Evolutionary conservation across 2,329 filamentous ascomycete species (phyloP), one percentile per base, ranked within the genome.

Genomic region (Colletotrichum tabaci): DNA sequence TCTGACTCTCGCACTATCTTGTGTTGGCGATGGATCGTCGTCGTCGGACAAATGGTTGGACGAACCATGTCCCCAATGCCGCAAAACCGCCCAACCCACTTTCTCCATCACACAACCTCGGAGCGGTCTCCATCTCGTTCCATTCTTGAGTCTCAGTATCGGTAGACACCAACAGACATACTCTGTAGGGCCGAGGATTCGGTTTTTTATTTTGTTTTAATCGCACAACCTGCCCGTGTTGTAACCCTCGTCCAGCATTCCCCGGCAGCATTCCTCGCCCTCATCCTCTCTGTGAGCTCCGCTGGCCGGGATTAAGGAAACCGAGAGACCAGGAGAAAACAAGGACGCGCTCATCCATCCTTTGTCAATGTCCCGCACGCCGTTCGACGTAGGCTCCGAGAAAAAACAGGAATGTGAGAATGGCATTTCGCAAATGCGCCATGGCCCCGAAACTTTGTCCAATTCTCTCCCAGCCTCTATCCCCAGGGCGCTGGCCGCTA

Each of bases 381-480:
- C 65, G 68, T 57, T n/a, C 64, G 58, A 30, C 21, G 57, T 15
- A 38, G 40, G 18, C 50, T 44, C 38, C 21, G n/a, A 23, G 30
- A 35, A 9, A 52, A 42, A 42, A n/a, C 53, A 68, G 58, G 58
- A 71, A 68, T 63, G 68, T 23, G 13, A 38, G 13, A n/a, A 68
- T 71, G 65, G 65, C 65, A 71, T 63, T 71, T 58, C 52, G 21
- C 38, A 62, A 63, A 62, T 30, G 21, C 47, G n/a, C 46, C 42
- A 44, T 15, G 21, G 15, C 58, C 21, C 18, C 52, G n/a, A 53
- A 60, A 42, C 16, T 42, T 50, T 50, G 52, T 38, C 47, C 58
- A 46, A 67, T 71, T 38, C 2, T 26, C 2, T 44, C 42, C 15
- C 16, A 15, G n/a, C 35, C 3, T 42, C 35, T 9, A 35, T 62